These are phyloP conservation scores for Epichloe glyceriae DNA, from an alignment of 2,329 filamentous ascomycete species.

Conservation along the genomic window DNA sequence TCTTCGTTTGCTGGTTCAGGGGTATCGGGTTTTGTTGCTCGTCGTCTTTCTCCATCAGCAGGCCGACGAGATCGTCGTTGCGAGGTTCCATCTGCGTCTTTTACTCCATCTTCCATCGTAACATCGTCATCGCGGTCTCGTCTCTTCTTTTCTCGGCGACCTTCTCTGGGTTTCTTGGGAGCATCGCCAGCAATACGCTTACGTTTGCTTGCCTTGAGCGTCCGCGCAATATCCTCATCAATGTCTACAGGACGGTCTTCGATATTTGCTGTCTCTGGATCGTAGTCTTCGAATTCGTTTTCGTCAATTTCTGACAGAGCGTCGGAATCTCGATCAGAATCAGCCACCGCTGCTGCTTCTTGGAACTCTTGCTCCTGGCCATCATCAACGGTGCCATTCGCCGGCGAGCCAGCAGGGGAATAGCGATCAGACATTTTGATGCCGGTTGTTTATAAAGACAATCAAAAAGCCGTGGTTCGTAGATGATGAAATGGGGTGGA, in stretches of 20 bases:
- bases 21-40: conserved; percentile 25
- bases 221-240: conserved; percentile 51
- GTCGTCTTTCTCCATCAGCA: conserved; percentile 34
- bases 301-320: conserved; percentile 56
- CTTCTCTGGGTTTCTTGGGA: conserved; percentile 62
- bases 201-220: conserved; percentile 50
- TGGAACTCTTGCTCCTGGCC: conserved; percentile 28
- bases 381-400: conserved; percentile 24
- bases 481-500: neutral
- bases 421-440: conserved; percentile 33
- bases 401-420: conserved; percentile 27
- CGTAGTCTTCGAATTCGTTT: conserved; percentile 57
- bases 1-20: conserved; percentile 61
- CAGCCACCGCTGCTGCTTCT: conserved; percentile 28
- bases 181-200: conserved; percentile 52
- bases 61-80: conserved; percentile 35
- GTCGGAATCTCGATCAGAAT: conserved; percentile 44
- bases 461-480: neutral
- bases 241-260: conserved; percentile 54
- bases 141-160: conserved; percentile 54
- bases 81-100: conserved; percentile 29
- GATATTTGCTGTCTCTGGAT: conserved; percentile 48
- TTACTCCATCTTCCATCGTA: conserved; percentile 31
- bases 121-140: conserved; percentile 38
- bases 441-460: neutral